Evolutionary conservation across 2,329 filamentous ascomycete genomes (phyloP), one percentile per base, ranked within the genome.

Genomic region (Didymella pinodella): DNA sequence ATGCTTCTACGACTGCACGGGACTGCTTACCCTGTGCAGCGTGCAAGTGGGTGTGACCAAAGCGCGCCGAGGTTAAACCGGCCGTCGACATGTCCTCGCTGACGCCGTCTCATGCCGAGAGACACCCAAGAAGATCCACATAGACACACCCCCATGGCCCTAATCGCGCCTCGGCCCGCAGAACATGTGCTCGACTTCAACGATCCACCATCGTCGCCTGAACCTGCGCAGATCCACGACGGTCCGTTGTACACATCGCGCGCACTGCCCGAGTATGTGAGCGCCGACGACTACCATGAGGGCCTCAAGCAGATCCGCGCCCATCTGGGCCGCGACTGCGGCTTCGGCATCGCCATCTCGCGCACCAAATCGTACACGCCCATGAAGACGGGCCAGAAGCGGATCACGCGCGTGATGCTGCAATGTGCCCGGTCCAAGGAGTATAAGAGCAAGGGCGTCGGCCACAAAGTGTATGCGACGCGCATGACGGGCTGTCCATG

Each of bases 261-360:
- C 18, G 45, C 55, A 34, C 60, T 62, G 14, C 56, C 56, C 18
- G 56, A 55, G 7, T 63, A 54, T 22, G 60, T 63, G 28, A 52
- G 46, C 7, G 57, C 57, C 32, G 57, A 56, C 32, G 60, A 62
- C 52, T 62, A 63, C 47, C 56, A 63, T 54, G 56, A 63, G 22
- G 60, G 56, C n/a, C 60, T 63, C 38, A 60, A 63, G 49, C 52
- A 63, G 47, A 54, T 60, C 18, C 52, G 60, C 49, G 57, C 60
- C 34, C 56, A 59, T 18, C 57, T 63, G 28, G 60, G 60, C 2
- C 60, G 60, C 16, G 60, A 59, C 45, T 62, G 60, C 34, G 60
- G 60, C 40, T 59, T 60, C 34, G 60, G 60, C 34, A 57, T 60
- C 12, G 60, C 60, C 46, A 63, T 63, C 26, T 63, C 60, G 36